These are phyloP conservation scores for Echria macrotheca DNA, from an alignment of 495 filamentous ascomycete species.

Conservation along the genomic window DNA sequence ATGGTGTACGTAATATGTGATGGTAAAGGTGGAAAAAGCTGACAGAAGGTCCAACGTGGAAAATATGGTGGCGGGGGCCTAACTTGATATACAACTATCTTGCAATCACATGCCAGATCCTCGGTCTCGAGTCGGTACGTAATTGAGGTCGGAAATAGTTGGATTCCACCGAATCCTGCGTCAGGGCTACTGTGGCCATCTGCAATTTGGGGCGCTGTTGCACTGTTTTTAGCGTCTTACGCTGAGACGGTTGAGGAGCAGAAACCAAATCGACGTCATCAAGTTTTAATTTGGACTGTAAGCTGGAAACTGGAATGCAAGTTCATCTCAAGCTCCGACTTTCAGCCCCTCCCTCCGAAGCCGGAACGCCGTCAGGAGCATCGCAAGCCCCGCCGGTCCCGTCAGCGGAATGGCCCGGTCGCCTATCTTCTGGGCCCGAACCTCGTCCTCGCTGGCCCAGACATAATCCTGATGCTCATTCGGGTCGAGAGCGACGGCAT, in stretches of 20 bases:
- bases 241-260: too few relatives aligned
- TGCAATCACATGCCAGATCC: too few relatives aligned
- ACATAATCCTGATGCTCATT: conserved; percentile 23
- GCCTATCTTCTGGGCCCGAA: conserved; percentile 19
- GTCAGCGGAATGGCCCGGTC: conserved; percentile 27
- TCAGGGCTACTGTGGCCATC: too few relatives aligned
- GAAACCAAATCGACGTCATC: background rate
- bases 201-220: too few relatives aligned
- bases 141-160: too few relatives aligned
- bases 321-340: background rate
- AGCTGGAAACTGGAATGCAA: background rate
- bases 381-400: conserved; percentile 10
- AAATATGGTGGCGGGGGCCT: too few relatives aligned
- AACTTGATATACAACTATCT: too few relatives aligned
- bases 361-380: conserved; percentile 24
- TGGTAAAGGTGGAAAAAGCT: background rate
- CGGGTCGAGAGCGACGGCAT: conserved; percentile 15
- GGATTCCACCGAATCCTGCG: too few relatives aligned
- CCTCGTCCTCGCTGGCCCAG: conserved; percentile 24
- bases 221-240: too few relatives aligned
- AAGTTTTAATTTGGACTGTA: background rate
- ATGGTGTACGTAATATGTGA: background rate
- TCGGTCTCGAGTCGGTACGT: too few relatives aligned
- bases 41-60: too few relatives aligned
- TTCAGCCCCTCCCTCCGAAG: conserved; percentile 17